A percentile compares a stretch with the other conserved stretches of the same genome.
Conservation (phyloP, 2,329 filamentous ascomycete species). For the Elsinoe australis region DNA sequence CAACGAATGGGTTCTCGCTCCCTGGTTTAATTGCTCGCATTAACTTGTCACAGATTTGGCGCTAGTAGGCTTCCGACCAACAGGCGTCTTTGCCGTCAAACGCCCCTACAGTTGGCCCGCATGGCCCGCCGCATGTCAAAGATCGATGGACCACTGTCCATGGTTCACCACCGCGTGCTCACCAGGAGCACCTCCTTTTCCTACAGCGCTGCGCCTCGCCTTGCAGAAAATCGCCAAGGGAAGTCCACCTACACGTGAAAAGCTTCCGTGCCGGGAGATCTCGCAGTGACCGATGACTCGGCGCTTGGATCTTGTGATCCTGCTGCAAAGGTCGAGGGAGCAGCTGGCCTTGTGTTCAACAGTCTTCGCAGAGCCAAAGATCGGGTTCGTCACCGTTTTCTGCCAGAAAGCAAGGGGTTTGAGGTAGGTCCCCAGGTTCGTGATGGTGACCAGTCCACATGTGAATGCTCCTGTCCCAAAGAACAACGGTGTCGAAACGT, state of each 20-base stretch:
- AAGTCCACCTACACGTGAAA: not conserved
- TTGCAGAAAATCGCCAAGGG: not conserved
- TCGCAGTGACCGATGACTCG: no score
- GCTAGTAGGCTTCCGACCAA: slow-evolving; percentile 4
- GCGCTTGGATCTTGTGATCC: no score
- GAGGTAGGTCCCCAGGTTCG: no score
- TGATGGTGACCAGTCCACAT: no score
- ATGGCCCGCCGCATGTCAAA: slow-evolving; percentile 15
- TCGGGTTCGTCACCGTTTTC: no score
- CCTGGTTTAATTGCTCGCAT: slow-evolving; percentile 13
- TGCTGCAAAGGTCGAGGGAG: no score
- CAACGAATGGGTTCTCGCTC: not conserved
- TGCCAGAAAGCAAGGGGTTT: no score
- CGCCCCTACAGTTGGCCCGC: slow-evolving; percentile 17
- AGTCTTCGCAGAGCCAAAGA: no score
- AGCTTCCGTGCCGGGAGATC: not conserved
- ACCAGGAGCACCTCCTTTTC: slow-evolving; percentile 37
- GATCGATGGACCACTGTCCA: slow-evolving; percentile 10
- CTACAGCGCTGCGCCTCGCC: not conserved
- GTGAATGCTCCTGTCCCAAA: no score
- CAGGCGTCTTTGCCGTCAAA: slow-evolving; percentile 16
- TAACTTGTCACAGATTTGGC: slow-evolving; percentile 10
- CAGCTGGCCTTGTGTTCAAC: no score
- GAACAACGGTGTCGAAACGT: not conserved
- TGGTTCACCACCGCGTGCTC: no score